Conservation (phyloP, 805 yeast species). For the Teunomyces pallodes region DNA sequence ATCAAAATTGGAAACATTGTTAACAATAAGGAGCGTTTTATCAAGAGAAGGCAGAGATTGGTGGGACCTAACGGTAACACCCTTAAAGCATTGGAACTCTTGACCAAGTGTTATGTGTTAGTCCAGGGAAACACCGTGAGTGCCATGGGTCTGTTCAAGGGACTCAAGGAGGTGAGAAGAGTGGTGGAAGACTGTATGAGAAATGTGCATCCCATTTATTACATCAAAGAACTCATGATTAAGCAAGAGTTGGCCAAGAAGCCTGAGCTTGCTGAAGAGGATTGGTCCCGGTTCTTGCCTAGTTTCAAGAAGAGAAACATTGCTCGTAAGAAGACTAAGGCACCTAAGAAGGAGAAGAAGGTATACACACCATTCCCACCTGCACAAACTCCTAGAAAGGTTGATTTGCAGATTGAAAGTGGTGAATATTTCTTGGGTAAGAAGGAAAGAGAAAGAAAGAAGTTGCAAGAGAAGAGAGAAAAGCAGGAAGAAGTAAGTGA, state of each 20-base stretch:
- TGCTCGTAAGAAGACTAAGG: conserved; percentile 85
- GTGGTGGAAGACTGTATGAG: conserved; percentile 97
- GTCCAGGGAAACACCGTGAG: conserved; percentile 98
- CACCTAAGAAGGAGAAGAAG: conserved; percentile 62
- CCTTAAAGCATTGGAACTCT: conserved; percentile 86
- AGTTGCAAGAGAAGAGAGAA: conserved; percentile 72
- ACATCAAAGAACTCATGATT: conserved; percentile 96
- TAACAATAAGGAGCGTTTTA: conserved; percentile 86
- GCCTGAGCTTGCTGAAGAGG: conserved; percentile 93
- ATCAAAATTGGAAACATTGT: conserved; percentile 91
- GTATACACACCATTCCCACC: conserved; percentile 99
- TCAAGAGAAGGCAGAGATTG: conserved; percentile 91
- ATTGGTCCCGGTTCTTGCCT: conserved; percentile 95
- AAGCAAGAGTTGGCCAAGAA: conserved; percentile 91
- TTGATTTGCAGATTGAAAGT: conserved; percentile 94
- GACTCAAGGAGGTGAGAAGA: conserved; percentile 86
- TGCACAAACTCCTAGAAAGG: conserved; percentile 92
- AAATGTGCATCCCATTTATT: conserved; percentile 95
- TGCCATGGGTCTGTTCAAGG: conserved; percentile 94
- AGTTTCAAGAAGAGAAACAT: conserved; percentile 95
- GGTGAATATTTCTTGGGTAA: conserved; percentile 96
- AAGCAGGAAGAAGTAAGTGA: conserved; percentile 71
- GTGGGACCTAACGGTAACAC: conserved; percentile 98
- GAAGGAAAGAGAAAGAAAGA: conserved; percentile 71
- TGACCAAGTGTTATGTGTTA: conserved; percentile 92